These are phyloP conservation scores for Mycena galericulata DNA, from an alignment of 768 basidiomycete species.

Conservation along the genomic window DNA sequence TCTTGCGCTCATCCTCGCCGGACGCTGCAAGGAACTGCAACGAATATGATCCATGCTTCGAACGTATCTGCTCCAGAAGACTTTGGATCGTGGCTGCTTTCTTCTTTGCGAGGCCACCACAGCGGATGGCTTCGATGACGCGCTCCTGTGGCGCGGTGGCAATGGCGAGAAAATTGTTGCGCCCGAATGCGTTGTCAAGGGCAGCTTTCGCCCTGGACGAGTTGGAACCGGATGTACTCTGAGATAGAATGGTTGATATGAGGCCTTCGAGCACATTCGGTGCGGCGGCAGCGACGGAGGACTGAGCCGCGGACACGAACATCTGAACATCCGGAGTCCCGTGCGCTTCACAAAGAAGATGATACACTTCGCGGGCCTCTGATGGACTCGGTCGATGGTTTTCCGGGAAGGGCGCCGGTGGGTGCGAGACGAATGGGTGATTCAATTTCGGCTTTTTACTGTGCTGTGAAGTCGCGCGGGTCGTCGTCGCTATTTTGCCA, in stretches of 20 bases:
- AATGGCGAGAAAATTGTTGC: conserved; percentile 62
- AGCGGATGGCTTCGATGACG: conserved; percentile 63
- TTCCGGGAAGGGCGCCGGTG: background rate
- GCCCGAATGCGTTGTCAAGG: conserved; percentile 62
- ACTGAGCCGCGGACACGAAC: no score
- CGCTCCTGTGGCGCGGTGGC: conserved; percentile 53
- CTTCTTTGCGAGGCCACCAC: conserved; percentile 70
- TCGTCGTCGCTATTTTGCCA: background rate
- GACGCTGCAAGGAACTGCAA: background rate
- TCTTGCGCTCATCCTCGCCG: background rate
- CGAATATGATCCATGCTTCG: background rate
- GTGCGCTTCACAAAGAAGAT: background rate
- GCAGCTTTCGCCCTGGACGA: conserved; percentile 61
- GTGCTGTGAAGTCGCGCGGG: background rate
- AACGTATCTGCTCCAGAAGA: conserved; percentile 57
- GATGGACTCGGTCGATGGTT: background rate
- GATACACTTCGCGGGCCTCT: background rate
- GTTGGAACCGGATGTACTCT: conserved; percentile 66
- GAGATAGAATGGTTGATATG: conserved; percentile 70
- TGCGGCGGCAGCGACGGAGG: conserved; percentile 30
- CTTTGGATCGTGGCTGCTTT: conserved; percentile 68
- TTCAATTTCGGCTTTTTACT: background rate
- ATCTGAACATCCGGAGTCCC: background rate
- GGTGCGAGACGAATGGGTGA: background rate
- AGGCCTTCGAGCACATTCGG: conserved; percentile 69